Evolutionary conservation across 306 rosid genomes (phyloP).

Genomic region (Purshia tridentata): DNA sequence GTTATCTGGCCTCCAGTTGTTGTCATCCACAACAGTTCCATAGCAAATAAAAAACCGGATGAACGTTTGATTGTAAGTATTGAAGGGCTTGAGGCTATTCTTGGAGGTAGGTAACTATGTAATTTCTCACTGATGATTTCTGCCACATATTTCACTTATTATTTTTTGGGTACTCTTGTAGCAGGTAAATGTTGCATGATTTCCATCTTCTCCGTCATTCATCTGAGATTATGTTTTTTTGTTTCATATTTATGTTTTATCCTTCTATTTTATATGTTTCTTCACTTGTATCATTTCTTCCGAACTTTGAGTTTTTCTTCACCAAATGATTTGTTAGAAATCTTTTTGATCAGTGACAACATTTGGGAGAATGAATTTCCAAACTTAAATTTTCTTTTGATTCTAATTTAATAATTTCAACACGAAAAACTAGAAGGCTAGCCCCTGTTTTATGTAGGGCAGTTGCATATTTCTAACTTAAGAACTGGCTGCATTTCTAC

Average conservation of each 20-base stretch:
- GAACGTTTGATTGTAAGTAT: slow-evolving; percentile 24
- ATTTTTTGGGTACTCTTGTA: neutral
- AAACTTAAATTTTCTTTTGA: neutral
- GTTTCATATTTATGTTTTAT: neutral
- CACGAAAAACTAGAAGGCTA: neutral
- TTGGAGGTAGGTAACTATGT: slow-evolving; percentile 25
- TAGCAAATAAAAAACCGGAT: slow-evolving; percentile 12
- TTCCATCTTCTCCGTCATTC: neutral
- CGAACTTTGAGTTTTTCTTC: neutral
- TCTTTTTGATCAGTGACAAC: neutral
- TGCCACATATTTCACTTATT: neutral
- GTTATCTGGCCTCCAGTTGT: slow-evolving; percentile 51
- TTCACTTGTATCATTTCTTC: neutral
- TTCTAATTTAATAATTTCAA: neutral
- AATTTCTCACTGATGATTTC: neutral
- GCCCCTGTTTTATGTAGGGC: neutral
- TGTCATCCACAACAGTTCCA: slow-evolving; percentile 40
- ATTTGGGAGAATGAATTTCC: neutral
- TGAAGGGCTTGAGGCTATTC: slow-evolving; percentile 31
- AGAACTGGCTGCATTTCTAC: neutral
- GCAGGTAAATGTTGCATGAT: neutral
- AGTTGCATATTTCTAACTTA: neutral
- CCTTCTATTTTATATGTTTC: neutral
- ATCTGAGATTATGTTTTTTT: neutral
- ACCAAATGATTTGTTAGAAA: neutral